Evolutionary conservation across 2,329 filamentous ascomycete genomes (phyloP).

Genomic region (Westerdykella sp.): DNA sequence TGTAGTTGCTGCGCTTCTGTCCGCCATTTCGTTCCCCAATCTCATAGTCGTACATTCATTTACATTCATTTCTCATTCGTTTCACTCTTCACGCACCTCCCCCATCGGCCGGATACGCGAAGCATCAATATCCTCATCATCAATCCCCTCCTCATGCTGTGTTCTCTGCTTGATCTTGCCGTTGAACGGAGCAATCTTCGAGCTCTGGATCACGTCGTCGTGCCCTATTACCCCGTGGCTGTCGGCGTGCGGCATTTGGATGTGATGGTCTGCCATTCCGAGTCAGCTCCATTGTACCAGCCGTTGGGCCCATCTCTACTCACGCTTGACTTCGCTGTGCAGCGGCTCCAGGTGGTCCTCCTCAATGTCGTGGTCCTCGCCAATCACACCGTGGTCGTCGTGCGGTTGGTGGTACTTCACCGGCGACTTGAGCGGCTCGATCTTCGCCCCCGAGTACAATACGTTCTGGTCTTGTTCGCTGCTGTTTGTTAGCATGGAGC

Average conservation of each 20-base stretch:
- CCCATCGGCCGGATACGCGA: constrained; percentile 18
- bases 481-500: background rate
- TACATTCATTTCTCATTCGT: no score
- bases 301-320: background rate
- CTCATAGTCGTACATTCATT: no score
- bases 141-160: constrained; percentile 8
- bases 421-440: constrained; percentile 9
- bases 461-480: constrained; percentile 6
- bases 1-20: no score
- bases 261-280: background rate
- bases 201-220: constrained; percentile 17
- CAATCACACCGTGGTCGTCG: constrained; percentile 4
- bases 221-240: constrained; percentile 17
- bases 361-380: constrained; percentile 10
- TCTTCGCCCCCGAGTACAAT: constrained; percentile 9
- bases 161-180: constrained; percentile 2
- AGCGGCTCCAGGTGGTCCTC: constrained; percentile 6
- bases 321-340: constrained; percentile 7
- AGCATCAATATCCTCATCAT: constrained; percentile 17
- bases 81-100: constrained; percentile 11
- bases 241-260: constrained; percentile 17
- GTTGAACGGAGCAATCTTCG: constrained; percentile 19
- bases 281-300: background rate
- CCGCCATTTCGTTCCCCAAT: no score
- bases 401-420: constrained; percentile 6